Evolutionary conservation across 192 early-diverging fungal species (phyloP), one percentile per base, ranked within the genome.

Genomic region (Radiomyces spectabilis): DNA sequence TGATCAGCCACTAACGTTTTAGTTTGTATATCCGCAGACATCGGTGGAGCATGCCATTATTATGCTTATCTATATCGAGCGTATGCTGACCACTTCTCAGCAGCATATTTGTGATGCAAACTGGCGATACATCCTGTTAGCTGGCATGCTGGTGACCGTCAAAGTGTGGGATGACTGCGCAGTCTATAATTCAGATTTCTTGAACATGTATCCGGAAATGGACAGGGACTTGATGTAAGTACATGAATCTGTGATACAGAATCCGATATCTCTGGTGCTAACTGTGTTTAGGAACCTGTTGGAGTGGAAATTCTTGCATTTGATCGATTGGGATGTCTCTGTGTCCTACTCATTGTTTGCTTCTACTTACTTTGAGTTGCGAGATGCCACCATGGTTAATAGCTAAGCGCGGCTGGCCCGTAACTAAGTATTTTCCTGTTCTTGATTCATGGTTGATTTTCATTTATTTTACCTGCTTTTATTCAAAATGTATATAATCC

Each of bases 101-200:
- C 49, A 89, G 22, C 72, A 70, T 5, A 57, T 91, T 38, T 75
- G 75, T 19, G 71, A 79, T 4, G 69, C 60, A 32, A 79, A 77
- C 38, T 77, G 75, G 75, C 59, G 72, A 21, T 57, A 68, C 10
- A 63, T 72, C 12, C 51, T 72, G 2, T 67, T 92, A 4, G 83
- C 83, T 4, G 81, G 75, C 0, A 47, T 89, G 3, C 51, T 92
- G n/a, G 66, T 85, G n/a, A 83, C 87, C 5, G 76, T 85, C 32
- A 92, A 92, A 65, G 87, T 92, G 1, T 92, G 89, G 89, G 89
- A 92, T 52, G 89, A 92, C 51, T 81, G 85, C 51, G 89, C 89
- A 2, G 84, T 92, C 9, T 92, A 85, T 77, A 92, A 92, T 63
- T 69, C 78, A 3, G 89, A 92, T 59, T 89, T 87, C 60, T 76